Percentiles rank a stretch among this genome's conserved stretches.
Evolutionary conservation across 2,329 filamentous ascomycete species (phyloP).

Genomic region (Claviceps arundinis): DNA sequence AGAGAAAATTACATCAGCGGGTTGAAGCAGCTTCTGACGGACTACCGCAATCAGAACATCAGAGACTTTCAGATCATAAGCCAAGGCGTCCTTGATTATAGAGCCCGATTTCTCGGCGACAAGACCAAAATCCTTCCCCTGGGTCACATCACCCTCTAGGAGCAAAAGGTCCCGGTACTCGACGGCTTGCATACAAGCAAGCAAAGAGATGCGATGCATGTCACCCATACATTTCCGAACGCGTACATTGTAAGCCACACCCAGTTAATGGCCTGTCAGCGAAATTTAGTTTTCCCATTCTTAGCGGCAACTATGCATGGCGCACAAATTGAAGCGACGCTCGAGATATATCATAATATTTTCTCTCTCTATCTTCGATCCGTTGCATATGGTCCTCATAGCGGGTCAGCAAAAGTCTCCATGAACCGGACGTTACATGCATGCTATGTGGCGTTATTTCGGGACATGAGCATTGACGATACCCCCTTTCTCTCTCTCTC

Average conservation of each 20-base stretch:
- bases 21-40: slow-evolving; percentile 46
- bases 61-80: slow-evolving; percentile 56
- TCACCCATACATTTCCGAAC: not conserved
- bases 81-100: slow-evolving; percentile 52
- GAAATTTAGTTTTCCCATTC: not conserved
- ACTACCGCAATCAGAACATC: slow-evolving; percentile 44
- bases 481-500: not conserved
- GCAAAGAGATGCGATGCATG: not conserved
- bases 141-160: slow-evolving; percentile 27
- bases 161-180: not conserved
- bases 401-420: not conserved
- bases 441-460: slow-evolving; percentile 1
- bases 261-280: not conserved
- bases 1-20: slow-evolving; percentile 49
- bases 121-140: slow-evolving; percentile 48
- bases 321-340: not conserved
- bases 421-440: not conserved
- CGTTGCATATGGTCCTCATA: not conserved
- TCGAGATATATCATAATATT: not conserved
- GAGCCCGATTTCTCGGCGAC: slow-evolving; percentile 51
- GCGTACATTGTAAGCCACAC: slow-evolving; percentile 4
- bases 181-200: not conserved
- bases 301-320: not conserved
- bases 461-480: slow-evolving; percentile 5
- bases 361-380: not conserved